Conservation (phyloP, 1,139 yeast genomes). For the Candida tropicalis region DNA sequence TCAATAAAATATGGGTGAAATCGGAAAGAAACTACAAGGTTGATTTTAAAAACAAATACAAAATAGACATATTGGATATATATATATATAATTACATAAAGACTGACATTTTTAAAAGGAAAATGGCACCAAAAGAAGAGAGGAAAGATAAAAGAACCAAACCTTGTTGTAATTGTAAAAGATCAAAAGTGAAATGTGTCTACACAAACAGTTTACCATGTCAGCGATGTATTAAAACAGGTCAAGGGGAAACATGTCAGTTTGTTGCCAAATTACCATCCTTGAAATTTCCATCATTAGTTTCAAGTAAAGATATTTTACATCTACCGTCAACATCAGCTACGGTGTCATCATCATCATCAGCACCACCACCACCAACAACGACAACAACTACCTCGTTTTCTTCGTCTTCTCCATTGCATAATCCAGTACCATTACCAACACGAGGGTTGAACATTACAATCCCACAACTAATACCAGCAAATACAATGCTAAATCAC, state of each 20-base stretch:
- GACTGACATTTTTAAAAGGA: too few relatives aligned
- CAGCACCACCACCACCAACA: not conserved
- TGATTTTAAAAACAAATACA: too few relatives aligned
- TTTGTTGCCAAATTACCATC: constrained; percentile 59
- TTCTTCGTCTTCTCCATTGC: not conserved
- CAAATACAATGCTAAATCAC: not conserved
- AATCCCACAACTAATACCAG: constrained; percentile 2
- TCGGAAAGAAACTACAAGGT: too few relatives aligned
- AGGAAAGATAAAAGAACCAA: constrained; percentile 49
- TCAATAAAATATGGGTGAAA: too few relatives aligned
- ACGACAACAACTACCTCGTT: not conserved
- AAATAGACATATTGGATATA: too few relatives aligned
- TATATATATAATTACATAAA: too few relatives aligned
- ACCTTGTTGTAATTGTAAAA: constrained; percentile 67
- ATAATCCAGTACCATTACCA: constrained; percentile 6
- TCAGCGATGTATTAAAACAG: constrained; percentile 55
- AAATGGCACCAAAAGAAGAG: constrained; percentile 5
- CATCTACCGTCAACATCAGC: constrained; percentile 3
- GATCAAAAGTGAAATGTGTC: constrained; percentile 65
- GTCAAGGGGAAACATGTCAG: constrained; percentile 51
- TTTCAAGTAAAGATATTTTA: constrained; percentile 3
- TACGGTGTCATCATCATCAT: not conserved
- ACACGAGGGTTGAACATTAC: not conserved
- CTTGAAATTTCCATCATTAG: constrained; percentile 34
- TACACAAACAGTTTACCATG: constrained; percentile 54